Percentiles rank a stretch among this genome's conserved stretches.
Conservation (phyloP, 2,329 filamentous ascomycete genomes). For the Pleurostoma richardsiae region DNA sequence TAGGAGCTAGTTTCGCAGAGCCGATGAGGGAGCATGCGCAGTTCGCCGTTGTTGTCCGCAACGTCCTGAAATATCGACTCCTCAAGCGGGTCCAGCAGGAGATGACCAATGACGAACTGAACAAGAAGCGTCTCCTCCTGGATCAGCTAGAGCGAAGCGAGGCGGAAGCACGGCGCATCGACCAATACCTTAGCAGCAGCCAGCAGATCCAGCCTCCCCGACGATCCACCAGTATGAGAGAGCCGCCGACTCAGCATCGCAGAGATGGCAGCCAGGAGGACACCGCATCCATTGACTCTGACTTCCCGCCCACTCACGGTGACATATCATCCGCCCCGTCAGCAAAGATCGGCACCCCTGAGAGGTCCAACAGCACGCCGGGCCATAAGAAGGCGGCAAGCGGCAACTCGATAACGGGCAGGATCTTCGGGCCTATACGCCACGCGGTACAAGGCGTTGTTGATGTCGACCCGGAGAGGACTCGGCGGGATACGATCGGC, state of each 20-base stretch:
- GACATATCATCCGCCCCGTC: conserved; percentile 66
- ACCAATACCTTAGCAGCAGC: conserved; percentile 80
- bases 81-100: conserved; percentile 95
- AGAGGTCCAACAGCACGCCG: conserved; percentile 40
- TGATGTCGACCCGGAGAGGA: conserved; percentile 91
- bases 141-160: conserved; percentile 93
- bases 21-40: conserved; percentile 97
- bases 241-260: conserved; percentile 40
- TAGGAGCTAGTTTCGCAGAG: conserved; percentile 94
- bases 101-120: conserved; percentile 89
- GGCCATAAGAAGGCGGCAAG: conserved; percentile 76
- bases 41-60: conserved; percentile 90
- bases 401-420: conserved; percentile 85
- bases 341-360: conserved; percentile 65
- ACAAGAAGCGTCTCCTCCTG: conserved; percentile 77
- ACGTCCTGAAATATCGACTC: conserved; percentile 82
- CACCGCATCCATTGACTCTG: conserved; percentile 87
- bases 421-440: conserved; percentile 91
- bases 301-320: conserved; percentile 86
- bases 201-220: conserved; percentile 60
- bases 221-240: conserved; percentile 59
- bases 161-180: conserved; percentile 85
- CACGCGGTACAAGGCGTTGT: conserved; percentile 96
- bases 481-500: conserved; percentile 85
- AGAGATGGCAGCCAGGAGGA: conserved; percentile 64